Evolutionary conservation across 2,329 filamentous ascomycete species (phyloP), one percentile per base, ranked within the genome.

Genomic region (Calonectria leucothoes): DNA sequence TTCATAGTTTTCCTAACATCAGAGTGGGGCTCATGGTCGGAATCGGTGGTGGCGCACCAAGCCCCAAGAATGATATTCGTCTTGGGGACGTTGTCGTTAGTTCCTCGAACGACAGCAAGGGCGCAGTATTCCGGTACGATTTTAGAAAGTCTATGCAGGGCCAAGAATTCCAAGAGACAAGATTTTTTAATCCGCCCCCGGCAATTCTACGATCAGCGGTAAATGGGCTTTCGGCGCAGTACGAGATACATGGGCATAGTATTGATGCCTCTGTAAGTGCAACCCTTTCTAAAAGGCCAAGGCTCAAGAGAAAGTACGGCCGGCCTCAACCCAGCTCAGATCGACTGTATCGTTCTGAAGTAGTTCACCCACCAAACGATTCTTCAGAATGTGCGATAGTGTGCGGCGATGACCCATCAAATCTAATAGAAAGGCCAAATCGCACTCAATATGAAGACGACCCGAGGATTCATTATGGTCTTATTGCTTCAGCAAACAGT

Each of bases 11-110:
- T 25, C 49, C 61, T 3, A 66, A 49, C 11, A n/a, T 59, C 20
- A 31, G 51, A 8, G 35, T 66, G 11, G 69, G 69, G 0, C 31
- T 71, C 0, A 48, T 71, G 49, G 69, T 71, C 14, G 69, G 69
- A 3, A 49, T 71, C 7, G 61, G 37, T 3, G 69, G 69, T 8
- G 69, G 69, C n/a, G 61, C 61, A 29, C 64, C 64, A 10, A 27
- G 6, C 8, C 2, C 17, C 1, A 23, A 55, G 5, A 29, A 35
- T 33, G 55, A 69, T 4, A 37, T 49, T 35, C 37, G 52, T 17
- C 31, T 61, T 7, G 55, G 52, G 6, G 67, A 52, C 4, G 14
- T 66, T 4, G 63, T 66, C 3, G 63, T 66, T 2, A 66, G 63
- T 48, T 14, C 14, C 7, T 14, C 39, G 17, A 12, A 12, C 2